phyloP scores from a whole-genome alignment of 2,329 filamentous ascomycete species.

The Setomelanomma holmii region DNA sequence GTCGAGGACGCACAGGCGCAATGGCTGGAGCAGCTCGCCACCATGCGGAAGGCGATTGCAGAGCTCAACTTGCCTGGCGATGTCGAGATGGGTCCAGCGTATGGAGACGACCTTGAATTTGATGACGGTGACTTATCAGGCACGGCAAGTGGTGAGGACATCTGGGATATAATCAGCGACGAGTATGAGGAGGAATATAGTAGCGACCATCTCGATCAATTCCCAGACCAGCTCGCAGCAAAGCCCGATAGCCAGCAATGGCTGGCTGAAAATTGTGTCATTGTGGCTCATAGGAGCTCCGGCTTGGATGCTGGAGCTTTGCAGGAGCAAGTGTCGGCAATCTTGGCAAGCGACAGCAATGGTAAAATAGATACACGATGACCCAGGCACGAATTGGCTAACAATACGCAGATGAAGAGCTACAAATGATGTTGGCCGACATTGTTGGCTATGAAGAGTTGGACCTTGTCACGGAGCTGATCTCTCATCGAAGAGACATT shows the following conservation, averaged over 20 bases:
- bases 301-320: constrained; percentile 75
- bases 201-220: constrained; percentile 68
- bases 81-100: constrained; percentile 56
- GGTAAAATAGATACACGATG: constrained; percentile 20
- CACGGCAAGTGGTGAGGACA: constrained; percentile 74
- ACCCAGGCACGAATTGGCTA: background rate
- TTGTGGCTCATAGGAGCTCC: constrained; percentile 69
- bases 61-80: constrained; percentile 66
- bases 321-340: constrained; percentile 76
- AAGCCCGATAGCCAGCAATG: constrained; percentile 67
- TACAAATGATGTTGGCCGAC: constrained; percentile 90
- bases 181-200: constrained; percentile 70
- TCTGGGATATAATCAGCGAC: constrained; percentile 91
- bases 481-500: constrained; percentile 76
- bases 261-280: constrained; percentile 73
- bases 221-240: constrained; percentile 43
- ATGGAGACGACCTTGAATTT: constrained; percentile 66
- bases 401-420: constrained; percentile 72
- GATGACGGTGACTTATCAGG: constrained; percentile 71
- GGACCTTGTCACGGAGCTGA: constrained; percentile 90
- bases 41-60: constrained; percentile 86
- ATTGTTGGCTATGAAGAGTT: constrained; percentile 92
- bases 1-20: constrained; percentile 61
- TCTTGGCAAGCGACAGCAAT: constrained; percentile 71
- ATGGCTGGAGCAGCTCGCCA: constrained; percentile 85